These are phyloP conservation scores for Stipa capillata DNA, from an alignment of 176 grass and related monocot genomes.

Conservation along the genomic window DNA sequence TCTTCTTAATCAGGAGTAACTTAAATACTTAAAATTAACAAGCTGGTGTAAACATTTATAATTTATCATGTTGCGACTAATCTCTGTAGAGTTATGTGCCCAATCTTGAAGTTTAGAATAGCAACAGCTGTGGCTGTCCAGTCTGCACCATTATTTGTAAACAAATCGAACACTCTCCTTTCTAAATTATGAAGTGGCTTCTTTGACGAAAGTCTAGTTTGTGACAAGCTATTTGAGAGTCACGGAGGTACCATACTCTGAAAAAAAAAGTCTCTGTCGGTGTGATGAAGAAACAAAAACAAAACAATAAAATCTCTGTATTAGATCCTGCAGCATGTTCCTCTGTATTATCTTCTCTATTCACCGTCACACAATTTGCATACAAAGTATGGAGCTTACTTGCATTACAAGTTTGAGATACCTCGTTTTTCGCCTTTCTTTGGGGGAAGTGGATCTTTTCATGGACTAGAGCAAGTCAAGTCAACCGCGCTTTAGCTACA, in stretches of 20 bases:
- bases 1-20: no score
- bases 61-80: not conserved
- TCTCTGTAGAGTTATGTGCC: not conserved
- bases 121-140: not conserved
- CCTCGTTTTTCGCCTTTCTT: slow-evolving; percentile 6
- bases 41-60: not conserved
- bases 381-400: slow-evolving; percentile 13
- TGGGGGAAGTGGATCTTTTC: slow-evolving; percentile 5
- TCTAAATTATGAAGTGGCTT: not conserved
- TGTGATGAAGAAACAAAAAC: not conserved
- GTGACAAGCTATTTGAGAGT: not conserved
- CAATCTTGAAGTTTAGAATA: not conserved
- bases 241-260: not conserved
- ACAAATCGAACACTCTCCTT: not conserved
- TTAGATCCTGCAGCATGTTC: not conserved
- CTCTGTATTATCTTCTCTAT: not conserved
- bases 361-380: not conserved
- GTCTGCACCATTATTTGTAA: not conserved
- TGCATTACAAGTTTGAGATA: not conserved
- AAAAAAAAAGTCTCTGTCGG: not conserved
- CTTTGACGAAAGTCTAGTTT: not conserved
- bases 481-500: slow-evolving; percentile 3
- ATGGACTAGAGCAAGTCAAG: not conserved
- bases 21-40: not conserved
- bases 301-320: not conserved